Evolutionary conservation across 257 asterid genomes (phyloP), one percentile per base, ranked within the genome.

Genomic region (Voacanga thouarsii): DNA sequence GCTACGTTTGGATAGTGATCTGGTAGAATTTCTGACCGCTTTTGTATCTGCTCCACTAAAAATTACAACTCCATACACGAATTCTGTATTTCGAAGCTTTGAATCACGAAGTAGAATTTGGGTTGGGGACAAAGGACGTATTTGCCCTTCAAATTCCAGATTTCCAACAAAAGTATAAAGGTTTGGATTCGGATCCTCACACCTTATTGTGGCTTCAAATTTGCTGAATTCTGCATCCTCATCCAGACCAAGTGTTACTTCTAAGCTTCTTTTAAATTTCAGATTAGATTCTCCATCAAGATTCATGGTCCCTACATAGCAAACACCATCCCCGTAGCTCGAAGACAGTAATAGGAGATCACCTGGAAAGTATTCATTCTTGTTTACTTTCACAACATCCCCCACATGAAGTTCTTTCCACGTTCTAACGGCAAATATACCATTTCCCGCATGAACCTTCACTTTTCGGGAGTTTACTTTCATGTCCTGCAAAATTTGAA

Each of bases 151-250:
- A 19, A 73, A 76, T 15, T 87, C 91, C 2, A 91, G 74, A 78
- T 84, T 91, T 3, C 94, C 96, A 8, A 87, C 87, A 51, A 91
- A 91, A 1, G 87, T 86, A 80, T 91, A 91, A 28, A 91, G 89
- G 83, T 85, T 87, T 4, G 94, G 91, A 75, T 91, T 91, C 1
- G 96, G 94, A 55, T 89, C 92, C 73, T 91, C 93, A 26, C 92
- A 91, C 0, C 84, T 82, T 24, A 91, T 51, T 0, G 82, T 79
- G 76, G 83, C 90, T 26, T 80, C 80, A 65, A 89, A 91, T 28
- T 76, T 65, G 47, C 64, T 7, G 74, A 88, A 84, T 41, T 83
- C 77, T 12, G 73, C 23, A 51, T 85, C 90, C 0, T 81, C 87
- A 26, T 89, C 89, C 24, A 89, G 76, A 19, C 23, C 3, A 10